phyloP scores from a whole-genome alignment of 768 basidiomycete genomes.

The Xerocomellus intermedius region DNA sequence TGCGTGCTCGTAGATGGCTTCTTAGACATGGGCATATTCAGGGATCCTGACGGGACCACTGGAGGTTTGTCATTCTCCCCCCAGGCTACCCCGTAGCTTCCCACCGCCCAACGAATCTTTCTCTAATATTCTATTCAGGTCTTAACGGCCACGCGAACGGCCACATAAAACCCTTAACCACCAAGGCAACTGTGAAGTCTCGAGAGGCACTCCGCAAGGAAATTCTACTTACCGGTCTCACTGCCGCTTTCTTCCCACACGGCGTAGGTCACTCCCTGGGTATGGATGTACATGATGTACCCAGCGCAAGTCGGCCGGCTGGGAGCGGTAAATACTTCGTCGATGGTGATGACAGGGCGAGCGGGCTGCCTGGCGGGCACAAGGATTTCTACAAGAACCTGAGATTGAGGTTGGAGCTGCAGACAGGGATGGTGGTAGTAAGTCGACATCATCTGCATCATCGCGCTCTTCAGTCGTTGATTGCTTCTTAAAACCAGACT shows the following conservation, averaged over 20 bases:
- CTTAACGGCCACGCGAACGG: neutral
- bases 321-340: constrained; percentile 56
- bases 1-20: constrained; percentile 79
- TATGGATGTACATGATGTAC: constrained; percentile 92
- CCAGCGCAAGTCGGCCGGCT: constrained; percentile 73
- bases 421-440: constrained; percentile 83
- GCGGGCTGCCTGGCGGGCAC: constrained; percentile 57
- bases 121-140: constrained; percentile 1
- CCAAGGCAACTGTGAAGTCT: constrained; percentile 9
- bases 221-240: constrained; percentile 74
- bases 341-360: constrained; percentile 72
- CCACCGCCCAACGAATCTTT: neutral
- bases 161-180: neutral
- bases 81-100: neutral
- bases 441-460: constrained; percentile 30
- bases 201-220: constrained; percentile 35
- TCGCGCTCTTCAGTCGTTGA: neutral
- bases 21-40: constrained; percentile 83
- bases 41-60: constrained; percentile 46
- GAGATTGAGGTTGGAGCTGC: constrained; percentile 70
- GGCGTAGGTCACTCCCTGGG: constrained; percentile 90
- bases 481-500: constrained; percentile 47
- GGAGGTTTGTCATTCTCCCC: constrained; percentile 9
- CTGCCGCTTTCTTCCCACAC: constrained; percentile 91
- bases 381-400: constrained; percentile 78